Evolutionary conservation across 1,284 basidiomycete genomes (phyloP).

Genomic region (Apiotrichum porosum): DNA sequence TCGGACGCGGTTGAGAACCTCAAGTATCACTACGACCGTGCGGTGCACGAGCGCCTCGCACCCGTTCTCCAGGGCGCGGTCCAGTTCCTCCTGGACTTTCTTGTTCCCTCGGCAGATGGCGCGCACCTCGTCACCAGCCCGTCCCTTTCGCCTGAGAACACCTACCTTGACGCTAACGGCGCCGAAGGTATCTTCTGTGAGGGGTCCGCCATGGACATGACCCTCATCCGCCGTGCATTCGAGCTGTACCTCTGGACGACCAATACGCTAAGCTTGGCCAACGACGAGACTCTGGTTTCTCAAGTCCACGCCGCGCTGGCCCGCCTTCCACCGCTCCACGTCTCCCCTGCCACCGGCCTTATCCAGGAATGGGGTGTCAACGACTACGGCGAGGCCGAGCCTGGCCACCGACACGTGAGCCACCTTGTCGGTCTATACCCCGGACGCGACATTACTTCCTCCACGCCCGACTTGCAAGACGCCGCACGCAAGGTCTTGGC

Average conservation of each 20-base stretch:
- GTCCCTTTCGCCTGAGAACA: conserved; percentile 10
- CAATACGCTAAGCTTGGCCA: background rate
- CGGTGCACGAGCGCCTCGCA: background rate
- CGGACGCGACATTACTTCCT: background rate
- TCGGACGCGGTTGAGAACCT: conserved; percentile 3
- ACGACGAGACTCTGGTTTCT: background rate
- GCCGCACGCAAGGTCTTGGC: background rate
- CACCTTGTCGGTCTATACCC: conserved; percentile 12
- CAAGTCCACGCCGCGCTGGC: background rate
- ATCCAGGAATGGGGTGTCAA: conserved; percentile 10
- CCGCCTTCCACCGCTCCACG: background rate
- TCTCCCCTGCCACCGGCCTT: background rate
- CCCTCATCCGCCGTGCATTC: background rate
- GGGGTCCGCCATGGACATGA: conserved; percentile 11
- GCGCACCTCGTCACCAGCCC: conserved; percentile 5
- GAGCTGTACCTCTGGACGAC: background rate
- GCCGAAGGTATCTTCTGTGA: conserved; percentile 5
- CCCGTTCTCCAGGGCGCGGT: background rate
- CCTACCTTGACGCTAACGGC: background rate
- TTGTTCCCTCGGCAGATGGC: background rate
- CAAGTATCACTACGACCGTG: background rate
- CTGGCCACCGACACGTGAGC: conserved; percentile 7
- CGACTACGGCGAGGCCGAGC: conserved; percentile 3
- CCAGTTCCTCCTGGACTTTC: background rate
- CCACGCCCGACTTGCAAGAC: background rate